These are phyloP conservation scores for Sporothrix pallida DNA, from an alignment of 2,329 filamentous ascomycete genomes.

Conservation along the genomic window DNA sequence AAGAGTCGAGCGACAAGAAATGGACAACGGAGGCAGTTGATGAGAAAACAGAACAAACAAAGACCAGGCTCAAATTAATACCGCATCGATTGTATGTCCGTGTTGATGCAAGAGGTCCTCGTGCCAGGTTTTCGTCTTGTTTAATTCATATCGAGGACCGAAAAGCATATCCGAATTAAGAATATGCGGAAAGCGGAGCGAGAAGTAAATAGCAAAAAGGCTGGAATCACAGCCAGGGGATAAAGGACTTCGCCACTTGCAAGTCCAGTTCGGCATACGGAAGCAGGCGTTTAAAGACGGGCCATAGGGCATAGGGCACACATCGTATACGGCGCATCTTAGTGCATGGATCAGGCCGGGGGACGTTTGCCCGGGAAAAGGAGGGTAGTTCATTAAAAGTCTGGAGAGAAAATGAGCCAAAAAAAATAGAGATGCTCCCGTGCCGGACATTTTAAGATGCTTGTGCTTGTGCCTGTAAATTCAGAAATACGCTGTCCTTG, in stretches of 20 bases:
- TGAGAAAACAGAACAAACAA: not conserved
- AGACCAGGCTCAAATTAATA: not conserved
- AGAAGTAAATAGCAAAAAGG: not conserved
- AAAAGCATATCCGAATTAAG: slow-evolving; percentile 7
- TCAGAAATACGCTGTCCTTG: not conserved
- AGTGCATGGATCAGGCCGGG: slow-evolving; percentile 6
- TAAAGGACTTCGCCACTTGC: slow-evolving; percentile 17
- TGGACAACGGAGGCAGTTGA: not conserved
- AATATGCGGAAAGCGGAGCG: not conserved
- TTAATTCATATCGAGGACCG: not conserved
- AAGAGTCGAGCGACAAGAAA: not conserved
- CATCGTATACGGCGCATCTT: not conserved
- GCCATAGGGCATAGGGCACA: slow-evolving; percentile 3
- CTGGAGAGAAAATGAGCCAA: not conserved
- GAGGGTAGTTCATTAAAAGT: slow-evolving; percentile 3
- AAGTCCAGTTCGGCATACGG: slow-evolving; percentile 11
- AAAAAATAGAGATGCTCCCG: not conserved
- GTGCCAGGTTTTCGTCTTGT: not conserved
- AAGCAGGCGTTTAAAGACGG: not conserved
- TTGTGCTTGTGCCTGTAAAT: not conserved
- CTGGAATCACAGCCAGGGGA: not conserved
- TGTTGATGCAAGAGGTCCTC: not conserved
- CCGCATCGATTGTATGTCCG: slow-evolving; percentile 21
- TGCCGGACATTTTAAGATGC: slow-evolving; percentile 11
- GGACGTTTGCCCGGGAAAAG: slow-evolving; percentile 16